These are phyloP conservation scores for Blastocystis sp. DNA, from an alignment of 352 stramenopile genomes.

Conservation along the genomic window DNA sequence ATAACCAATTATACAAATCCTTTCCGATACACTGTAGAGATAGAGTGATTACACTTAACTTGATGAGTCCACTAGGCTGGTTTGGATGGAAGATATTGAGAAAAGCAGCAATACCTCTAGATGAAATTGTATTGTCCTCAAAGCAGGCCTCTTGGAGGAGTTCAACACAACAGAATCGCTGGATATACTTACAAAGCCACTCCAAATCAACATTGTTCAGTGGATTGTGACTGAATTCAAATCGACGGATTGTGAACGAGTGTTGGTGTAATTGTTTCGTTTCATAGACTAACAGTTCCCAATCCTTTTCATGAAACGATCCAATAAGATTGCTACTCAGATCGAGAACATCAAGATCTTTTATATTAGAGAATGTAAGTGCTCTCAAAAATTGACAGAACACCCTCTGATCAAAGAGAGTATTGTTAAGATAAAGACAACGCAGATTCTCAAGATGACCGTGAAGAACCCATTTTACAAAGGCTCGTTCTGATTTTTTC, in stretches of 20 bases:
- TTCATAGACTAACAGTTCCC: slow-evolving; percentile 38
- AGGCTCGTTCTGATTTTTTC: neutral
- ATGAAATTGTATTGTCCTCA: slow-evolving; percentile 35
- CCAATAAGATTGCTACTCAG: slow-evolving; percentile 35
- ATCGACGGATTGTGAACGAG: neutral
- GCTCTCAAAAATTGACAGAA: neutral
- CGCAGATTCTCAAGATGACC: neutral
- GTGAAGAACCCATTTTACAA: neutral
- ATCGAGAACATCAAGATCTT: neutral
- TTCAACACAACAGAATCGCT: neutral
- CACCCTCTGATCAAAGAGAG: neutral
- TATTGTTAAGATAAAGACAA: slow-evolving; percentile 31
- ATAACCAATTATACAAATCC: slow-evolving; percentile 2
- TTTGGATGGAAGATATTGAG: neutral
- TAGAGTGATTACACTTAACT: slow-evolving; percentile 19
- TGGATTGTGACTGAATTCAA: slow-evolving; percentile 36
- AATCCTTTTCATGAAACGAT: neutral
- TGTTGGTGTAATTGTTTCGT: neutral
- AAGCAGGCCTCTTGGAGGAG: slow-evolving; percentile 24
- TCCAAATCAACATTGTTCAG: neutral
- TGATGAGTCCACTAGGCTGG: neutral
- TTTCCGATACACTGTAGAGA: slow-evolving; percentile 24
- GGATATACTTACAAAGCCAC: neutral
- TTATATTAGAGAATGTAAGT: neutral
- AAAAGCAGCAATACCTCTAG: neutral